Conservation (phyloP, 805 yeast genomes). For the Ogataea henricii region DNA sequence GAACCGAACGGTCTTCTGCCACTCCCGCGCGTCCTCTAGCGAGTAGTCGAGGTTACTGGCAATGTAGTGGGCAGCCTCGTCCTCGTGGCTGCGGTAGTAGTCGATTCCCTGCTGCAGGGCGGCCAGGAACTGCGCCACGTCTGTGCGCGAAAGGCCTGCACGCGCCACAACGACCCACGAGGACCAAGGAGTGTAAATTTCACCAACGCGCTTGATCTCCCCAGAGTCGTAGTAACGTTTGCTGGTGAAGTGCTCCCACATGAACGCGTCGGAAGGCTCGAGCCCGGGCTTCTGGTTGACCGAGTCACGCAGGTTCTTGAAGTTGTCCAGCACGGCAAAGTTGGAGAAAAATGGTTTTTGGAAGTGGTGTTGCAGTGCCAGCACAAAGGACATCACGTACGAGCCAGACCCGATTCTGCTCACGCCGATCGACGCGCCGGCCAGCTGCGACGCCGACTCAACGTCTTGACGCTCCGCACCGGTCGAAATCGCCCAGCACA, state of each 20-base stretch:
- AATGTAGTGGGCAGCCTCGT: slow-evolving; percentile 69
- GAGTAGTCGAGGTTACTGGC: slow-evolving; percentile 71
- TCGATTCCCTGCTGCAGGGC: slow-evolving; percentile 68
- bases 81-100: slow-evolving; percentile 60
- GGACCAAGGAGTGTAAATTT: slow-evolving; percentile 95
- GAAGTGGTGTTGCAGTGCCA: slow-evolving; percentile 65
- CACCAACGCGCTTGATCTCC: slow-evolving; percentile 82
- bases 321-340: slow-evolving; percentile 63
- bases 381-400: slow-evolving; percentile 85
- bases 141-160: slow-evolving; percentile 36
- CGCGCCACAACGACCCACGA: slow-evolving; percentile 81
- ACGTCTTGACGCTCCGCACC: slow-evolving; percentile 64
- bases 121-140: slow-evolving; percentile 43
- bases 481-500: slow-evolving; percentile 88
- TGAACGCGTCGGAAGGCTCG: slow-evolving; percentile 71
- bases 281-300: slow-evolving; percentile 60
- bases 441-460: slow-evolving; percentile 50
- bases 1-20: slow-evolving; percentile 81
- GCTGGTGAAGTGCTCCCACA: slow-evolving; percentile 95
- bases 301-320: slow-evolving; percentile 74
- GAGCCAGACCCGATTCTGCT: slow-evolving; percentile 91
- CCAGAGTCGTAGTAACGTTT: slow-evolving; percentile 78
- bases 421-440: slow-evolving; percentile 69
- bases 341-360: slow-evolving; percentile 48
- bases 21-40: slow-evolving; percentile 71